A percentile compares a stretch with the other conserved stretches of the same genome.
These are phyloP conservation scores for Verbascum thapsus DNA, from an alignment of 257 asterid species.

Conservation along the genomic window DNA sequence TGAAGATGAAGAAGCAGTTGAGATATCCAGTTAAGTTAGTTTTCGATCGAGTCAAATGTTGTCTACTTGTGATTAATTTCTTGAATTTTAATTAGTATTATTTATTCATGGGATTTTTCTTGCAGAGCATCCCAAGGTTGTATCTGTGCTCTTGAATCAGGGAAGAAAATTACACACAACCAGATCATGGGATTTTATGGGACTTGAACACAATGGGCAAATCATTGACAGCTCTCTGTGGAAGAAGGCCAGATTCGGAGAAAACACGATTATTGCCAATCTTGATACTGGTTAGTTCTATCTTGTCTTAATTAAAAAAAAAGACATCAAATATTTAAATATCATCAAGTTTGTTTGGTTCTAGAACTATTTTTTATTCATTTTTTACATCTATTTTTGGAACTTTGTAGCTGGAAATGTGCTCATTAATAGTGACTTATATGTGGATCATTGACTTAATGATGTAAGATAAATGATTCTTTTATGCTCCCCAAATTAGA, in stretches of 20 bases:
- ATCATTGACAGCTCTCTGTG: slow-evolving; percentile 57
- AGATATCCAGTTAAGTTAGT: slow-evolving; percentile 61
- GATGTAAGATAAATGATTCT: slow-evolving; percentile 29
- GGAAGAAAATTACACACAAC: slow-evolving; percentile 87
- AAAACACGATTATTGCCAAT: slow-evolving; percentile 78
- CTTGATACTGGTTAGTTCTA: slow-evolving; percentile 81
- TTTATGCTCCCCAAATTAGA: slow-evolving; percentile 25
- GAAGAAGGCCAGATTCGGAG: slow-evolving; percentile 88
- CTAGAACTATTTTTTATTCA: slow-evolving; percentile 24
- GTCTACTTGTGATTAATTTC: background rate
- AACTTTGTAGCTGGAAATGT: slow-evolving; percentile 22
- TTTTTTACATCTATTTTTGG: slow-evolving; percentile 32
- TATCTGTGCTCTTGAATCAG: slow-evolving; percentile 77
- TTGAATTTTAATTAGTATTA: background rate
- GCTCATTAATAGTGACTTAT: slow-evolving; percentile 28
- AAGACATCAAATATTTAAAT: slow-evolving; percentile 15
- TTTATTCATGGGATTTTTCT: slow-evolving; percentile 6
- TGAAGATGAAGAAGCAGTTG: slow-evolving; percentile 63
- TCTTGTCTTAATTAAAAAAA: background rate
- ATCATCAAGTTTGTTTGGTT: slow-evolving; percentile 20
- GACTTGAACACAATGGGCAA: slow-evolving; percentile 59
- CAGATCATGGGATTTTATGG: slow-evolving; percentile 91
- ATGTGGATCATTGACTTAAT: slow-evolving; percentile 38
- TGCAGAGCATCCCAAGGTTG: slow-evolving; percentile 72
- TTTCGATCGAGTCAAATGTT: background rate